A percentile compares a stretch with the other conserved stretches of the same genome.
Conservation (phyloP, 2,329 filamentous ascomycete genomes). For the Fusarium chaquense region DNA sequence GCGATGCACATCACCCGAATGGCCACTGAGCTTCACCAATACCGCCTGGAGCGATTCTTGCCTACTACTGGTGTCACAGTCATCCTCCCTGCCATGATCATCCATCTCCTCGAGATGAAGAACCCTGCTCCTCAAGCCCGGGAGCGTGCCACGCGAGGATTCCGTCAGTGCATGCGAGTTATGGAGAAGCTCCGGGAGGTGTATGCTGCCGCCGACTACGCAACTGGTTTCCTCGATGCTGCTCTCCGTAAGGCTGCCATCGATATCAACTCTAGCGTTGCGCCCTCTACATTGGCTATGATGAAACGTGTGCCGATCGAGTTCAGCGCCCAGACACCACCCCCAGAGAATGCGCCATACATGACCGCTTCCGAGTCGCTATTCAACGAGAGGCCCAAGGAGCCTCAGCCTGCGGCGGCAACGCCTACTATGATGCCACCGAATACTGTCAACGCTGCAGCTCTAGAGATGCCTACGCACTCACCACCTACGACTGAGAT, state of each 20-base stretch:
- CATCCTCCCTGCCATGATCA: constrained; percentile 91
- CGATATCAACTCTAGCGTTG: constrained; percentile 64
- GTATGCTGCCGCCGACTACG: constrained; percentile 94
- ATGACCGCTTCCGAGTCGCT: constrained; percentile 57
- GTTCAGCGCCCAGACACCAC: constrained; percentile 62
- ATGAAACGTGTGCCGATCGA: constrained; percentile 55
- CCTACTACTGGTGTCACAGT: constrained; percentile 93
- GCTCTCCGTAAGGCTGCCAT: constrained; percentile 89
- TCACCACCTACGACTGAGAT: constrained; percentile 61
- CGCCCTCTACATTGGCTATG: constrained; percentile 51
- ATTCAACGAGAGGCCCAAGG: constrained; percentile 52
- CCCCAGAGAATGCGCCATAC: constrained; percentile 62
- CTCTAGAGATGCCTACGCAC: constrained; percentile 52
- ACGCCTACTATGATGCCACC: constrained; percentile 52
- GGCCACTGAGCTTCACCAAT: constrained; percentile 78
- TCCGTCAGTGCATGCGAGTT: constrained; percentile 92
- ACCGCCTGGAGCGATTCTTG: constrained; percentile 80
- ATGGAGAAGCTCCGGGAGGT: constrained; percentile 89
- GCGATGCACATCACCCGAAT: constrained; percentile 89
- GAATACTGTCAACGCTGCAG: constrained; percentile 54
- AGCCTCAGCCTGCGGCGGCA: constrained; percentile 24
- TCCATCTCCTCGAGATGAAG: constrained; percentile 93
- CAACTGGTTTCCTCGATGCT: constrained; percentile 93
- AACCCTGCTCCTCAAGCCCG: constrained; percentile 79
- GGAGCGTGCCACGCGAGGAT: constrained; percentile 80